Base-by-base conservation (phyloP, 208 protist species). In the Crithidia bombi region DNA sequence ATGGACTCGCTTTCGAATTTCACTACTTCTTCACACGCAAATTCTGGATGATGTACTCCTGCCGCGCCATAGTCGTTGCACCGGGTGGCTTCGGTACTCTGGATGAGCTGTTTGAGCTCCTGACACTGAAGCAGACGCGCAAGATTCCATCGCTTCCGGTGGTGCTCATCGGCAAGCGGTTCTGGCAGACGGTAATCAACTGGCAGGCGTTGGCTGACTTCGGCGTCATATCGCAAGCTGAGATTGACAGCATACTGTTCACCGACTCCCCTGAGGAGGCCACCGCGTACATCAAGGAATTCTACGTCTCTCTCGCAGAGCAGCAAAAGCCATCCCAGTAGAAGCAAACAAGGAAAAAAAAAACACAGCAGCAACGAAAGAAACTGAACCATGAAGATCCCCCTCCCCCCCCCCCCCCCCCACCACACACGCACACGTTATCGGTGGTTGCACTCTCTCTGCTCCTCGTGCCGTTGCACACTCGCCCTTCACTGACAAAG, bases 21-120 rank as follows among this genome's bases (percentile, higher is more conserved):
- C 94, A 98, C 83, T 98, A 98, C 86, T 98, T 98, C 79, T 98
- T 98, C 70, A 96, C 94, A 3, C 90, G 94, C 36, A 98, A 98
- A 80, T 98, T 86, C 69, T 98, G 92, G 92, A 98, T 98, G 94
- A 95, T 96, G 88, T 97, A 97, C 85, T 92, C 88, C 5, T 93
- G 88, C 77, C 85, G 93, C 52, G 92, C 89, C 35, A 89, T 98
- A 61, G 75, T 98, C 65, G 73, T 95, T 35, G 86, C 90, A 12
- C 94, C 94, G 3, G 94, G 94, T 51, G 94, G 94, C 44, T 96
- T 97, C 69, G 94, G 94, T 52, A 98, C 94, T 11, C 62, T 96
- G 63, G 94, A 98, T 55, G 94, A 98, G 72, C 75, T 95, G 36
- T 98, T 98, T 61, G 94, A 98, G 75, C 62, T 97, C 49, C 73